phyloP scores from a whole-genome alignment of 805 yeast genomes.

The Saccharomycopsis javanensis region DNA sequence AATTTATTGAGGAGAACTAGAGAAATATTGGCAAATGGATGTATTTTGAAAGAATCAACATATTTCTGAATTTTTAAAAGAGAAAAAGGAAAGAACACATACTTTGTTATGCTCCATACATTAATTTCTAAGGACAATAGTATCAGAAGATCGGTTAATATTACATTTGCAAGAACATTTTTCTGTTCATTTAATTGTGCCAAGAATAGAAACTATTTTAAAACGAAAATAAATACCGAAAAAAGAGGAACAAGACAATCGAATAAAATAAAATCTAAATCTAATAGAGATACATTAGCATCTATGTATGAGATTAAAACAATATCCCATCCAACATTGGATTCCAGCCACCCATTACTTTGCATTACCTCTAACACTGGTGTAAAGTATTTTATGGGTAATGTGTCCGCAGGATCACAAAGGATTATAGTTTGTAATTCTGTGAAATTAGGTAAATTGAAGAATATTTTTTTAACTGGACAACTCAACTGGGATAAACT shows the following conservation, averaged over 20 bases:
- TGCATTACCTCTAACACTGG: conserved; percentile 40
- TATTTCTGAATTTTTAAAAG: too few species aligned
- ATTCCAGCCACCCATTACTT: conserved; percentile 39
- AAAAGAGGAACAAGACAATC: background rate
- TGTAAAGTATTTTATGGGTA: conserved; percentile 59
- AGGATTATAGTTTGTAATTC: conserved; percentile 56
- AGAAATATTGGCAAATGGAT: too few species aligned
- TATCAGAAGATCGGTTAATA: background rate
- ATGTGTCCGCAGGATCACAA: conserved; percentile 80
- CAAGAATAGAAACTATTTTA: background rate
- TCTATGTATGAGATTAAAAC: conserved; percentile 15
- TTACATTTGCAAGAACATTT: background rate
- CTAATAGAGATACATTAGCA: background rate
- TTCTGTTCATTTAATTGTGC: background rate
- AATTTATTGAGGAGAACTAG: too few species aligned
- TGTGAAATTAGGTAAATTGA: conserved; percentile 45
- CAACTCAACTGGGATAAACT: conserved; percentile 63
- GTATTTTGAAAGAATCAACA: background rate
- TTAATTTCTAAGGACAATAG: background rate
- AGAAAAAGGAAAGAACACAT: background rate
- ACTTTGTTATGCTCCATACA: background rate
- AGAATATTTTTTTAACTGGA: conserved; percentile 71
- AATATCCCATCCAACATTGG: conserved; percentile 33
- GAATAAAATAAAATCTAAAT: background rate
- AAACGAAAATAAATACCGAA: background rate